Percentiles rank a stretch among this genome's conserved stretches.
phyloP scores from a whole-genome alignment of 73 alveolate genomes.

The Paramecium octaurelia region DNA sequence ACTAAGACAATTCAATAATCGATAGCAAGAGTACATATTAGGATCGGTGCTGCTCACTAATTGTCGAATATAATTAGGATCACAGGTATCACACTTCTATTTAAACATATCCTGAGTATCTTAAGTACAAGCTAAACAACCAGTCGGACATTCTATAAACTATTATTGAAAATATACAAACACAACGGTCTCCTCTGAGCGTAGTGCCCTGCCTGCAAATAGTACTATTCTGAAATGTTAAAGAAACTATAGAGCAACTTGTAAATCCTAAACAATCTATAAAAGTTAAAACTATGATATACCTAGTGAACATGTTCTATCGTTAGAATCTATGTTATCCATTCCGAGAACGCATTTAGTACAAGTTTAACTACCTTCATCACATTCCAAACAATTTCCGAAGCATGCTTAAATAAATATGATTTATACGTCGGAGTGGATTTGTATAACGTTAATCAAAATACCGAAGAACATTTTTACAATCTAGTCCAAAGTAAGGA shows the following conservation, averaged over 20 bases:
- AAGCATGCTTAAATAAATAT: not conserved
- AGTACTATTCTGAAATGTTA: not conserved
- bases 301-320: not conserved
- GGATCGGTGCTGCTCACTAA: not conserved
- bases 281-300: not conserved
- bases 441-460: not conserved
- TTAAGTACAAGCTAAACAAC: not conserved
- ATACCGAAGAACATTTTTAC: not conserved
- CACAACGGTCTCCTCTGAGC: not conserved
- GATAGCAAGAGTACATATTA: not conserved
- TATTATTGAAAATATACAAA: not conserved
- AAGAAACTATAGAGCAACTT: not conserved
- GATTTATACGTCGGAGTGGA: not conserved
- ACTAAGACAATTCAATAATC: not conserved
- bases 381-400: not conserved
- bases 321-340: not conserved
- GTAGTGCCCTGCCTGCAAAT: not conserved
- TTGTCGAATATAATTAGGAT: not conserved
- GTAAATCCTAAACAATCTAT: not conserved
- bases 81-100: not conserved
- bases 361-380: not conserved
- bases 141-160: not conserved
- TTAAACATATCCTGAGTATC: not conserved
- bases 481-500: not conserved
- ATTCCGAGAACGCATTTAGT: not conserved